phyloP scores from a whole-genome alignment of 2,329 filamentous ascomycete species.

The Pestalotiopsis sp. region DNA sequence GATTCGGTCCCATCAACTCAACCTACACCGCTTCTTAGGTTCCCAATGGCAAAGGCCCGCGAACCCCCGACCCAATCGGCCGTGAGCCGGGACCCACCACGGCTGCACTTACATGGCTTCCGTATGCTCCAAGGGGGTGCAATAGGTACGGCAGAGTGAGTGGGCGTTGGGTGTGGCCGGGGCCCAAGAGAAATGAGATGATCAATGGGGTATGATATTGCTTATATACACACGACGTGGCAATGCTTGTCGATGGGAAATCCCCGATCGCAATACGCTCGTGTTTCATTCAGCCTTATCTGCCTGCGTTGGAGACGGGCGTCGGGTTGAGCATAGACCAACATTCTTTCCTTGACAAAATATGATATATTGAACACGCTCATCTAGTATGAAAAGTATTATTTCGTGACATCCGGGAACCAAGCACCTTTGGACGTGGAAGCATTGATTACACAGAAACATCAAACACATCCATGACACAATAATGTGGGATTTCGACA shows the following conservation, averaged over 20 bases:
- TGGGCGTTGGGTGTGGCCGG: too few species aligned
- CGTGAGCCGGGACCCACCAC: neutral
- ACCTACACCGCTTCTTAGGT: conserved; percentile 35
- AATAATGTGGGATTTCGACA: too few species aligned
- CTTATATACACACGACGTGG: neutral
- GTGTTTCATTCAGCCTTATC: neutral
- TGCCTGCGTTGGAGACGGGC: neutral
- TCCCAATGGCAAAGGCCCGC: too few species aligned
- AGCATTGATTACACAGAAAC: too few species aligned
- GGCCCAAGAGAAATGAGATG: neutral
- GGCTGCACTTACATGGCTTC: neutral
- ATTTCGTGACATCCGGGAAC: too few species aligned
- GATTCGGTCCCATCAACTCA: conserved; percentile 47
- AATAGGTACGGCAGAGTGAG: too few species aligned
- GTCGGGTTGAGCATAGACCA: neutral
- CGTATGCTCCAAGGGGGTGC: neutral
- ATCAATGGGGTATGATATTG: neutral
- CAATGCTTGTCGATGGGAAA: neutral
- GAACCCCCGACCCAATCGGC: neutral
- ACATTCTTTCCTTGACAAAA: neutral
- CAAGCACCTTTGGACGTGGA: too few species aligned
- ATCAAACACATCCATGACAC: too few species aligned
- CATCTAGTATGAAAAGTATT: neutral
- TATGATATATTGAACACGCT: neutral
- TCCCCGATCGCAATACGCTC: neutral